Evolutionary conservation across 2,329 filamentous ascomycete genomes (phyloP), one percentile per base, ranked within the genome.

Genomic region (Stachybotrys elegans): DNA sequence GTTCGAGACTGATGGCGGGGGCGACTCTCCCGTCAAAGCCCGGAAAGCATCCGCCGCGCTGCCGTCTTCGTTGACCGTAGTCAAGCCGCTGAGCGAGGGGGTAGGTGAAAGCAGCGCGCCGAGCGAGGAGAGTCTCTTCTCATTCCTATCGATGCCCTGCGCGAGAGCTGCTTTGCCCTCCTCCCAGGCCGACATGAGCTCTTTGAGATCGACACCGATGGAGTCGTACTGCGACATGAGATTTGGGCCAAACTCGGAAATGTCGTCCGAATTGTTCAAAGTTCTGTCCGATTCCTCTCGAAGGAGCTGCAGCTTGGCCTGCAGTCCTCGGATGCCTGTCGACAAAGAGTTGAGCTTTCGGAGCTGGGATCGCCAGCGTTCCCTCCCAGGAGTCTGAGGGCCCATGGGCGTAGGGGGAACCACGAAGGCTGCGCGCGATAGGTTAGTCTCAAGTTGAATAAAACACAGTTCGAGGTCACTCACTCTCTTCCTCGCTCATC

Each of bases 221-320:
- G 90, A 92, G 45, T 98, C 93, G 63, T 97, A 98, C 58, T 97
- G 93, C 19, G 83, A 70, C 75, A 95, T 84, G 31, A 97, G 75
- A 49, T 82, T 83, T 1, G 84, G 78, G 1, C 87, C 88, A 14
- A 95, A 76, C 52, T 95, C 87, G 4, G 81, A 80, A 16, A 88
- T 80, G 53, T 84, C 81, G 46, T 76, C 74, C 29, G 86, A 82
- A 54, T 85, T 82, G 56, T 95, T 87, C 22, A 95, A 67, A 35
- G 82, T 82, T 48, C 80, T 80, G 58, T 88, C 88, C 0, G 90
- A 94, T 63, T 96, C 90, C 62, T 98, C 93, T 40, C 89, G 83
- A 43, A 97, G 70, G 7, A 98, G 75, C 48, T 94, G 90, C 70
- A 98, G 82, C 65, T 97, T 98, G 27, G 93, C 93, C 65, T 97